Conservation (phyloP, 306 rosid species). For the Macrotyloma uniflorum region DNA sequence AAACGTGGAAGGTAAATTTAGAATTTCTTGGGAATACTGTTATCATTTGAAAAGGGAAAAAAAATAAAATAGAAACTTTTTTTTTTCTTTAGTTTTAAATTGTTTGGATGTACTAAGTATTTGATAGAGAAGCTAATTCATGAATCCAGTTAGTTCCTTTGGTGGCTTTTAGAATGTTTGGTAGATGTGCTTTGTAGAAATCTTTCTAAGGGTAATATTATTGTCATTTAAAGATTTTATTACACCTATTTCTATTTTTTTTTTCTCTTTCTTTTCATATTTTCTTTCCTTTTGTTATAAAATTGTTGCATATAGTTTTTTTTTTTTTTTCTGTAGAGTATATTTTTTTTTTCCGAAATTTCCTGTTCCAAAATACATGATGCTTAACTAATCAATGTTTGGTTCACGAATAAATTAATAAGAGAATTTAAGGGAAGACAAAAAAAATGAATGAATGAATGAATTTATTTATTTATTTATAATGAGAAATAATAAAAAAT, state of each 20-base stretch:
- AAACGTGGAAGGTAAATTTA: slow-evolving; percentile 23
- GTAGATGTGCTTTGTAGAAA: background rate
- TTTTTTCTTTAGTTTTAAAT: background rate
- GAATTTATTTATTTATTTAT: no score
- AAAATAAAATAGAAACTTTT: background rate
- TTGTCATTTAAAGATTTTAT: background rate
- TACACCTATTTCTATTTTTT: background rate
- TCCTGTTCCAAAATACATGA: no score
- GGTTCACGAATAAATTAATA: no score
- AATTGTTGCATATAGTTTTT: no score
- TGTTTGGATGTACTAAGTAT: background rate
- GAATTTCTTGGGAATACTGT: slow-evolving; percentile 1
- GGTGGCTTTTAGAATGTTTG: background rate
- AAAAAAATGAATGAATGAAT: no score
- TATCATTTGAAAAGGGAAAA: background rate
- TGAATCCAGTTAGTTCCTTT: background rate
- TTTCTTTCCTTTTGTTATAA: no score
- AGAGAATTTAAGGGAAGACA: no score
- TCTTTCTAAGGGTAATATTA: background rate
- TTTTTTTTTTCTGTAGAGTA: no score
- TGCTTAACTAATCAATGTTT: no score
- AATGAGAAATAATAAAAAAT: no score
- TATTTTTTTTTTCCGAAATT: no score
- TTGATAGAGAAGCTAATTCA: background rate
- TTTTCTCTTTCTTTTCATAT: no score